A percentile compares a stretch with the other conserved stretches of the same genome.
These are phyloP conservation scores for Starmerella bombicola DNA, from an alignment of 805 yeast species.

Conservation along the genomic window DNA sequence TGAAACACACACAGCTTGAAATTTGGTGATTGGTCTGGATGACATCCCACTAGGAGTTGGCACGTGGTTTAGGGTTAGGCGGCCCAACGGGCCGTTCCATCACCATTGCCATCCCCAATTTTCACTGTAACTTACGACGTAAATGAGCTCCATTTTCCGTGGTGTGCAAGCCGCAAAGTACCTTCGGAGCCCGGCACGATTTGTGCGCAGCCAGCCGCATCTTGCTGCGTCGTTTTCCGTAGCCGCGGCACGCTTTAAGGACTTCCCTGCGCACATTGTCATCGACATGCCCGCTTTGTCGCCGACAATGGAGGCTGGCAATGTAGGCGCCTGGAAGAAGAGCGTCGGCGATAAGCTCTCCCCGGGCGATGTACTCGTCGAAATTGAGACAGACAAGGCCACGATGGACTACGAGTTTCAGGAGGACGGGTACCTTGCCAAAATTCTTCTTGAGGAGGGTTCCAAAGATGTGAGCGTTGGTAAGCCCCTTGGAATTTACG, in stretches of 20 bases:
- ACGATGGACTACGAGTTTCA: constrained; percentile 97
- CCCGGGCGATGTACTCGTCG: constrained; percentile 93
- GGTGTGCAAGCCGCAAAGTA: constrained; percentile 15
- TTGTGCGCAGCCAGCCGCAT: constrained; percentile 9
- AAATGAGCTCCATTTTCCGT: constrained; percentile 19
- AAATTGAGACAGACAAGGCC: constrained; percentile 95
- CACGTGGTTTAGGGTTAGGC: too few relatives aligned
- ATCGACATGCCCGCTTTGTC: constrained; percentile 97
- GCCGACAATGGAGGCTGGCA: constrained; percentile 99
- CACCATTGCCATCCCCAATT: neutral
- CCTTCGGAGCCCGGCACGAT: constrained; percentile 11
- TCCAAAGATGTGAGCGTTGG: constrained; percentile 86
- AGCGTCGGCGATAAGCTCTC: constrained; percentile 72
- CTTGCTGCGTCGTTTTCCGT: constrained; percentile 13
- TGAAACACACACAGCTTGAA: too few relatives aligned
- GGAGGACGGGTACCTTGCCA: constrained; percentile 85
- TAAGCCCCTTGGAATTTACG: constrained; percentile 92
- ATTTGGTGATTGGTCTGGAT: too few relatives aligned
- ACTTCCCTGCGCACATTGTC: constrained; percentile 70
- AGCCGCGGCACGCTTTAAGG: constrained; percentile 26
- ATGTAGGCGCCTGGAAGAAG: constrained; percentile 81
- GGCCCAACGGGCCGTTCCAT: too few relatives aligned
- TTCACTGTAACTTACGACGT: neutral
- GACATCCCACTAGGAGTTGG: too few relatives aligned
- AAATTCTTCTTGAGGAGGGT: constrained; percentile 50